These are phyloP conservation scores for Hypoxylon sp. DNA, from an alignment of 2,329 filamentous ascomycete genomes.

Conservation along the genomic window DNA sequence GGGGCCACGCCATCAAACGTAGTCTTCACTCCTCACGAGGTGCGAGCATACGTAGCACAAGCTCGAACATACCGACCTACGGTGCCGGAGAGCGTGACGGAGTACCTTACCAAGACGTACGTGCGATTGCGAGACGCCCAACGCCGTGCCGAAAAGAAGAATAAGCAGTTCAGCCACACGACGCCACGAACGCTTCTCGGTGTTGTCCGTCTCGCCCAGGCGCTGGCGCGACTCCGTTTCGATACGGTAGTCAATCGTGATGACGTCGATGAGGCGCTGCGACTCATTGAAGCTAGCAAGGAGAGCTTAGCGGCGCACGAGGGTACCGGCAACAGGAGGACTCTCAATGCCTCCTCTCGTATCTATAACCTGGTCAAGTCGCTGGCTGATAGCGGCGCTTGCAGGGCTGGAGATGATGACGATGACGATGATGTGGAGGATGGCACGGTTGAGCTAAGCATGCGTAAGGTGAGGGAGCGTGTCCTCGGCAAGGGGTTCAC, in stretches of 20 bases:
- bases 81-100: constrained; percentile 86
- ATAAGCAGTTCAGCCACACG: constrained; percentile 94
- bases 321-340: constrained; percentile 68
- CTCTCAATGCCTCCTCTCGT: constrained; percentile 85
- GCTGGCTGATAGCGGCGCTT: constrained; percentile 88
- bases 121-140: constrained; percentile 94
- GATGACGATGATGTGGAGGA: constrained; percentile 69
- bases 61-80: constrained; percentile 90
- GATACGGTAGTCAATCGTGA: constrained; percentile 86
- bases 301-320: constrained; percentile 85
- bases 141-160: constrained; percentile 89
- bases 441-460: constrained; percentile 78
- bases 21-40: constrained; percentile 93
- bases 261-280: constrained; percentile 94
- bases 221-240: constrained; percentile 92
- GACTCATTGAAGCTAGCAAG: constrained; percentile 93
- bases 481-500: constrained; percentile 98
- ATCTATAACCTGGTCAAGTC: constrained; percentile 96
- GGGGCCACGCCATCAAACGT: constrained; percentile 61
- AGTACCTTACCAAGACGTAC: constrained; percentile 98
- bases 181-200: constrained; percentile 94
- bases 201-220: constrained; percentile 92
- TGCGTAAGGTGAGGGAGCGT: constrained; percentile 89
- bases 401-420: constrained; percentile 76
- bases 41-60: constrained; percentile 95